Conservation (phyloP, 768 basidiomycete genomes). For the Lactarius psammicola region DNA sequence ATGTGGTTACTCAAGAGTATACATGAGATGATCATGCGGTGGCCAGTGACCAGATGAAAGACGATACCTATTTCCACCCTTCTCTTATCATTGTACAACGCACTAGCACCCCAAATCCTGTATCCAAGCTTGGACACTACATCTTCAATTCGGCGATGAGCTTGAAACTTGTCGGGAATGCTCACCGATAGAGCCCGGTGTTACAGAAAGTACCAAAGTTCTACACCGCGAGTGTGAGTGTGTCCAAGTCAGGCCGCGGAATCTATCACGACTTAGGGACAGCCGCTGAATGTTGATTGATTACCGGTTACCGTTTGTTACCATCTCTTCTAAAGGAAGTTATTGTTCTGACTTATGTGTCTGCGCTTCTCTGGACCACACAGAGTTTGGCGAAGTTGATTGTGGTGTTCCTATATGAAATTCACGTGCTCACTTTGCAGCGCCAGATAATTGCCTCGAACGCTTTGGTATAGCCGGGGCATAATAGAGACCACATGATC, state of each 20-base stretch:
- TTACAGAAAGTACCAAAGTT: background rate
- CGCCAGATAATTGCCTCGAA: background rate
- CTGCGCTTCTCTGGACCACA: no score
- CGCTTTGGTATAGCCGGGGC: background rate
- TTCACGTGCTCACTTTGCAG: background rate
- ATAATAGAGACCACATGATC: background rate
- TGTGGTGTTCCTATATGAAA: background rate
- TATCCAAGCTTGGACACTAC: background rate
- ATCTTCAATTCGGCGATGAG: background rate
- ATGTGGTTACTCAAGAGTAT: no score
- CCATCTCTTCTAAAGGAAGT: background rate
- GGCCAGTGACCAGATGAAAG: no score
- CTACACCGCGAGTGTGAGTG: background rate
- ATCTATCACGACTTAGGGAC: background rate
- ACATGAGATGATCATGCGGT: no score
- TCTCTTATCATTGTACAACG: no score
- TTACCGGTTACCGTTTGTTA: background rate
- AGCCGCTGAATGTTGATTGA: background rate
- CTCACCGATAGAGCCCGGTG: background rate
- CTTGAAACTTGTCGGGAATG: background rate
- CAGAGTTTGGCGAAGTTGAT: background rate
- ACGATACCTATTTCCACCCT: no score
- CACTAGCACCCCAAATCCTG: background rate
- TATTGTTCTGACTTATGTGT: background rate
- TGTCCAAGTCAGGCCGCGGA: background rate